Evolutionary conservation across 148 eudicot species (phyloP).

Genomic region (Spergularia bocconei): DNA sequence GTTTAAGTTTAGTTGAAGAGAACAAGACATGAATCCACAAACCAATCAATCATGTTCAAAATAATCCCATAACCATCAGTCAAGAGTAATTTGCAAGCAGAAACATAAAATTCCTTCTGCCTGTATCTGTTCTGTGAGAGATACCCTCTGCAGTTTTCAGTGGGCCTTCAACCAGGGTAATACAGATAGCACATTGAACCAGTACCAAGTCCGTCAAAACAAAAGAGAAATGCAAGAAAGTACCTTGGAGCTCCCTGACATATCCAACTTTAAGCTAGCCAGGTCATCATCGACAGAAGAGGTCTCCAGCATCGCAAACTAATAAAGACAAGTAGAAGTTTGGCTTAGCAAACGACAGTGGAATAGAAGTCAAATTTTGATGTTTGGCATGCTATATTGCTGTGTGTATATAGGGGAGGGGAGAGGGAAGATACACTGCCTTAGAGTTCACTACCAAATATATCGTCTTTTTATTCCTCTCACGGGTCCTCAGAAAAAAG

Average conservation of each 20-base stretch:
- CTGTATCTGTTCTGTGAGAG: neutral
- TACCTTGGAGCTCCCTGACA: constrained; percentile 82
- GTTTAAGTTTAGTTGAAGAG: neutral
- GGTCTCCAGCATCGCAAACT: constrained; percentile 91
- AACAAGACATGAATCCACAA: neutral
- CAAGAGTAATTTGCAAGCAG: no score
- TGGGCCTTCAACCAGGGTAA: neutral
- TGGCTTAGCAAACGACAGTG: neutral
- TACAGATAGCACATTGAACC: neutral
- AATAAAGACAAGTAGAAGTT: constrained; percentile 26
- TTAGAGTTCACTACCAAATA: neutral
- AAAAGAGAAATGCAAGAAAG: constrained; percentile 1
- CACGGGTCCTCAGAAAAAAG: neutral
- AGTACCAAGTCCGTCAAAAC: neutral
- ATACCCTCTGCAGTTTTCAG: no score
- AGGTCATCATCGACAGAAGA: constrained; percentile 94
- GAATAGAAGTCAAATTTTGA: neutral
- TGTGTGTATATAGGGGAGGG: neutral
- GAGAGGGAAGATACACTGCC: neutral
- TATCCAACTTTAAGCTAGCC: constrained; percentile 66
- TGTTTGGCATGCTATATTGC: neutral
- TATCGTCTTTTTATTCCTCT: neutral
- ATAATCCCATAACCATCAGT: no score
- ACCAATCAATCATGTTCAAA: no score
- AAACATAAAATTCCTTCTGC: no score